phyloP scores from a whole-genome alignment of 257 asterid species.

The Solanum paucissectum region DNA sequence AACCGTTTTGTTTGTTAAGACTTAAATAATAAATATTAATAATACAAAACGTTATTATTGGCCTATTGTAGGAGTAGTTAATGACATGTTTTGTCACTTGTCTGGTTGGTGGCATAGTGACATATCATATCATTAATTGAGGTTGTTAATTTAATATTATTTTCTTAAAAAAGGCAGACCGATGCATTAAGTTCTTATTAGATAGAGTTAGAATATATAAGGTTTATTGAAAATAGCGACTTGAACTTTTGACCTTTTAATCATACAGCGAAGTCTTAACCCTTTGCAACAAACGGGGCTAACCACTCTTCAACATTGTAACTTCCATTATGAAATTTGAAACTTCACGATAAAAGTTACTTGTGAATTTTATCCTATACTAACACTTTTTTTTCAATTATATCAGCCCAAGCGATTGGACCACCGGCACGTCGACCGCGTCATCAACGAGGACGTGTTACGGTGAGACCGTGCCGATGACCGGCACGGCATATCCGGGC shows the following conservation, averaged over 20 bases:
- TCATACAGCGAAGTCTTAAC: no score
- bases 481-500: conserved; percentile 36
- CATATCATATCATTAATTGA: background rate
- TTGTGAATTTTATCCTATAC: background rate
- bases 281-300: background rate
- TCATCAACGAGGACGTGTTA: conserved; percentile 56
- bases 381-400: background rate
- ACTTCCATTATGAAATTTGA: background rate
- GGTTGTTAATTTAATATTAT: background rate
- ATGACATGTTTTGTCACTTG: background rate
- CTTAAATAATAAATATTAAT: background rate
- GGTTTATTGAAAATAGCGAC: background rate
- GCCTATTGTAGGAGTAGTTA: background rate
- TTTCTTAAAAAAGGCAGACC: fast-evolving
- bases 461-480: conserved; percentile 72
- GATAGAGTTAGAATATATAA: fast-evolving
- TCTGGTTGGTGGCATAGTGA: background rate
- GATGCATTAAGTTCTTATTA: background rate
- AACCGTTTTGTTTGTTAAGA: background rate
- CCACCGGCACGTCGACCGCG: conserved; percentile 18
- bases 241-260: no score
- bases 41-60: background rate
- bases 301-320: no score
- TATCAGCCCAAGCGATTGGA: conserved; percentile 89
- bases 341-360: background rate